Percentiles rank a stretch among this genome's conserved stretches.
Evolutionary conservation across 2,329 filamentous ascomycete genomes (phyloP).

Genomic region (Aspergillus vadensis): DNA sequence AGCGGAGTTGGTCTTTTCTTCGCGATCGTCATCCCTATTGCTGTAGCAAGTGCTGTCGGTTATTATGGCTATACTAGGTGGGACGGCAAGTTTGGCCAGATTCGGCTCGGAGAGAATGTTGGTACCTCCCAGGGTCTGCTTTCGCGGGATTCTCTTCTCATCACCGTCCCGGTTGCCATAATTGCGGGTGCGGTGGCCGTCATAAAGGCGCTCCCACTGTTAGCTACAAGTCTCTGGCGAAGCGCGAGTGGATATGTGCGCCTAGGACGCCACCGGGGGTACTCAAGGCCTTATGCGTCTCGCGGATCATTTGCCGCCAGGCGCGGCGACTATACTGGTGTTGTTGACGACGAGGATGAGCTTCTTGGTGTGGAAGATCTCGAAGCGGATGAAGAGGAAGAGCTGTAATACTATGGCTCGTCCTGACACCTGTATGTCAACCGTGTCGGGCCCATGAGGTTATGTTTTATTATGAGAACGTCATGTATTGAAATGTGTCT

Average conservation of each 20-base stretch:
- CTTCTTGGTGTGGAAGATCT: slow-evolving; percentile 82
- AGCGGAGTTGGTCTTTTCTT: slow-evolving; percentile 80
- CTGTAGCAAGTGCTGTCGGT: slow-evolving; percentile 69
- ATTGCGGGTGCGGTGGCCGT: slow-evolving; percentile 80
- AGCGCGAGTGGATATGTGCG: slow-evolving; percentile 56
- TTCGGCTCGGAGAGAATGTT: slow-evolving; percentile 74
- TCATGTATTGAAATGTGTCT: neutral
- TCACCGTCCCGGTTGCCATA: slow-evolving; percentile 78
- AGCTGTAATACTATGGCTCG: slow-evolving; percentile 28
- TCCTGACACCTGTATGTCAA: neutral
- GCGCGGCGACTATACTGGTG: slow-evolving; percentile 81
- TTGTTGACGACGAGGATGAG: slow-evolving; percentile 93
- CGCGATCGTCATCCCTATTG: slow-evolving; percentile 75
- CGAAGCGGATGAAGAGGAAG: slow-evolving; percentile 84
- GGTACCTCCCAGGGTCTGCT: slow-evolving; percentile 47
- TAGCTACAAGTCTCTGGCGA: slow-evolving; percentile 73
- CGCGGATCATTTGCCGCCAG: slow-evolving; percentile 85
- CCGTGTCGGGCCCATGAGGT: slow-evolving; percentile 10
- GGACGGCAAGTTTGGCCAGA: slow-evolving; percentile 87
- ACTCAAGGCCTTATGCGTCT: slow-evolving; percentile 75
- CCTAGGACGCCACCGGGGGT: slow-evolving; percentile 49
- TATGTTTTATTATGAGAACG: slow-evolving; percentile 12
- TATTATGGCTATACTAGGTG: slow-evolving; percentile 86
- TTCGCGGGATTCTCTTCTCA: slow-evolving; percentile 72
- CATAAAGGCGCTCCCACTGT: slow-evolving; percentile 70